Evolutionary conservation across 352 stramenopile genomes (phyloP), one percentile per base, ranked within the genome.

Genomic region (Peronospora belbahrii): DNA sequence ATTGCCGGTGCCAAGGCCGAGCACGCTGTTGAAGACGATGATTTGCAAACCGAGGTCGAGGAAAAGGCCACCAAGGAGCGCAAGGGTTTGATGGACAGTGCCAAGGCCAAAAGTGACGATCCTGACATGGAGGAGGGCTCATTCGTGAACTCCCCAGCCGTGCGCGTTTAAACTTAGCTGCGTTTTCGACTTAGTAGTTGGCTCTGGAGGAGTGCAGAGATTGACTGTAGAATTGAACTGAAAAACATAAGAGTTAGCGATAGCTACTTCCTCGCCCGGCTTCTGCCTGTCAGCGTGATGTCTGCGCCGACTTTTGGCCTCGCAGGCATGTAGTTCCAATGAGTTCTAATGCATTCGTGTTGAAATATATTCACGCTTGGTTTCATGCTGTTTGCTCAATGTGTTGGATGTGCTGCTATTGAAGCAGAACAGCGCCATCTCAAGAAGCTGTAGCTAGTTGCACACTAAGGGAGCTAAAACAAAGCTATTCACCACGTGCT

Each of bases 1-100:
- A 90, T 90, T 33, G 78, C 78, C 4, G 78, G 78, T 43, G 78
- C 78, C 36, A 90, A 90, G 72, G 78, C 76, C 4, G 78, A 90
- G 47, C 70, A 84, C 51, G 75, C 70, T 18, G 70, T 79, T 4
- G 71, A 81, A 38, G 79, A 90, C 25, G 75, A 87, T 27, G 67
- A 88, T 45, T 36, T 78, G 18, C 40, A 69, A 52, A 62, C 42
- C 7, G 60, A 69, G 27, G 55, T 52, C 0, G 72, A 79, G n/a
- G 71, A 74, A 24, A 80, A 67, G 31, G 48, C 62, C 31, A 84
- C 67, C 2, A 78, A 83, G 42, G 77, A 87, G 52, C 68, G 71
- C 45, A 85, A 85, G 55, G 68, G 68, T 20, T 38, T 85, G 10
- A 83, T 85, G 70, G 68, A 83, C 57, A 85, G 70, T 45, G 48